Evolutionary conservation across 2,329 filamentous ascomycete genomes (phyloP), one percentile per base, ranked within the genome.

Genomic region (Paracoccidioides brasiliensis): DNA sequence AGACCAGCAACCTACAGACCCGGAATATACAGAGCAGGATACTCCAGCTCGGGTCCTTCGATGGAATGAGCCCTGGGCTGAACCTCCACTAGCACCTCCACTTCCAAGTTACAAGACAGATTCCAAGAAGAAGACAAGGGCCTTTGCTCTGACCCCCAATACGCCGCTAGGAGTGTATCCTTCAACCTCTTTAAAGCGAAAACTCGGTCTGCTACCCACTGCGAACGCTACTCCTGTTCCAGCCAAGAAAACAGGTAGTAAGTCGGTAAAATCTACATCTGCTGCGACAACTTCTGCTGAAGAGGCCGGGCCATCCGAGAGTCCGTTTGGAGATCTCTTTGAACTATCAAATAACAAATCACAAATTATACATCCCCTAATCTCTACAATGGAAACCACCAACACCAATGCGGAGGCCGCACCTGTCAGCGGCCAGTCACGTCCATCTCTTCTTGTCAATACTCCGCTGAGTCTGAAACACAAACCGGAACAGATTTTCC

Each of bases 401-500:
- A 28, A 56, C 51, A 57, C 58, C 14, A 58, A 59, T 41, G 58
- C 62, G 40, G 52, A 63, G 38, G 55, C 61, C 52, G 53, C 56
- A 38, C 50, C 53, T 33, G 54, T 52, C 9, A 56, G 55, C 46
- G 45, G 38, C 15, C 41, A 53, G 40, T 55, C 57, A 28, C 60
- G 64, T 33, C 54, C 54, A 57, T 64, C 14, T 63, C 62, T 9
- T 43, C 62, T 30, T 22, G 32, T 55, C 42, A 64, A 12, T 63
- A 62, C 12, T 43, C 63, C 22, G 7, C 37, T 54, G 30, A 52
- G 63, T 6, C 55, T 59, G 10, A 63, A 66, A 48, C 61, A 64
- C 50, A 60, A 67, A 45, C 59, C 66, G 14, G 65, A 66, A 41
- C 64, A 62, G 52, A 56, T 69, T 44, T 62, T 61, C 44, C 55